Percentiles rank a stretch among this genome's conserved stretches.
phyloP scores from a whole-genome alignment of 2,329 filamentous ascomycete genomes.

The Graphiopsis chlorocephala region DNA sequence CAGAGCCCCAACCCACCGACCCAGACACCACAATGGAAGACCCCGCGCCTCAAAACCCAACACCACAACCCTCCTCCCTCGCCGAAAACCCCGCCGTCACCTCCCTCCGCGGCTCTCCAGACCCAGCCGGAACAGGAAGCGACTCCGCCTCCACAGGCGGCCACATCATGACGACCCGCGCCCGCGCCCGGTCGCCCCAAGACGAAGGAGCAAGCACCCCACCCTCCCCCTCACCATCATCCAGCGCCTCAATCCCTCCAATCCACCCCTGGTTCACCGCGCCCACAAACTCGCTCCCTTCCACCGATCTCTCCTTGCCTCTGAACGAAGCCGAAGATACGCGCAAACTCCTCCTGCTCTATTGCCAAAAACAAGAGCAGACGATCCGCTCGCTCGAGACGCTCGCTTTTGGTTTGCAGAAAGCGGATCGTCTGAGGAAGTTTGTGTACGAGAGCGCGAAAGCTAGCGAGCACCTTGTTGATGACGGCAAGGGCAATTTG shows the following conservation, averaged over 20 bases:
- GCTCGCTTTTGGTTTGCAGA: slow-evolving; percentile 68
- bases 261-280: slow-evolving; percentile 74
- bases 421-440: slow-evolving; percentile 68
- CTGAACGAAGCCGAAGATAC: slow-evolving; percentile 74
- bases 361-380: slow-evolving; percentile 84
- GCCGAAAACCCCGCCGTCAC: slow-evolving; percentile 14
- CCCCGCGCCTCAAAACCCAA: slow-evolving; percentile 8
- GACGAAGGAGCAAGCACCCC: slow-evolving; percentile 32
- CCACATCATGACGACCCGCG: slow-evolving; percentile 56
- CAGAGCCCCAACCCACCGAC: not conserved
- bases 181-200: slow-evolving; percentile 44
- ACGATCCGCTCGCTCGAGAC: slow-evolving; percentile 68
- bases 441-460: slow-evolving; percentile 73
- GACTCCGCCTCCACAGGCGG: slow-evolving; percentile 44
- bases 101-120: slow-evolving; percentile 15
- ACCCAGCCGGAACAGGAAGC: slow-evolving; percentile 22
- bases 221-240: slow-evolving; percentile 42
- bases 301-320: slow-evolving; percentile 70
- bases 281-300: slow-evolving; percentile 59
- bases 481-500: slow-evolving; percentile 29
- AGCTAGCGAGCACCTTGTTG: slow-evolving; percentile 68
- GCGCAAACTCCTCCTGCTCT: slow-evolving; percentile 68
- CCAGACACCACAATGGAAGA: slow-evolving; percentile 16
- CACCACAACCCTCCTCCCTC: not conserved
- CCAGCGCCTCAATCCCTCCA: slow-evolving; percentile 44